Conservation (phyloP, 2,329 filamentous ascomycete genomes). For the Fusarium nisikadoi region DNA sequence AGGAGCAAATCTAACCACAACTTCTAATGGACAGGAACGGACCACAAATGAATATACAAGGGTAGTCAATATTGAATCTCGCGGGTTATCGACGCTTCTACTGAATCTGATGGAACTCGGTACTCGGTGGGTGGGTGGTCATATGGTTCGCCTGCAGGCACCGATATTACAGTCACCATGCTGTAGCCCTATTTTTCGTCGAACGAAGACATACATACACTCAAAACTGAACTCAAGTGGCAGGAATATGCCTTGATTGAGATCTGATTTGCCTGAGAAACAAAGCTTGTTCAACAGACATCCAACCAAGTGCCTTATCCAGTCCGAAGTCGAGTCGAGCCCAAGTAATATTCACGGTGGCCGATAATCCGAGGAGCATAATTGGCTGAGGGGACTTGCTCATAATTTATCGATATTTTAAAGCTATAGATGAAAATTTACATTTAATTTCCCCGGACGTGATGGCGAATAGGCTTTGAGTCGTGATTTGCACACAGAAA, state of each 20-base stretch:
- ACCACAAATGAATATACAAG: fast-evolving
- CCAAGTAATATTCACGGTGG: not conserved
- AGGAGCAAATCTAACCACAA: not conserved
- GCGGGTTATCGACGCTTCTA: not conserved
- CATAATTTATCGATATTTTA: fast-evolving
- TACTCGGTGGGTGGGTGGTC: not conserved
- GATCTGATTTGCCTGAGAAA: fast-evolving
- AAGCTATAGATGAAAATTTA: fast-evolving
- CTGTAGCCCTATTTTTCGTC: fast-evolving
- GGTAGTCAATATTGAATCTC: fast-evolving
- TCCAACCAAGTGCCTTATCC: not conserved
- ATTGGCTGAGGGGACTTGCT: not conserved
- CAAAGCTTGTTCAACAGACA: not conserved
- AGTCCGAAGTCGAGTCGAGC: not conserved
- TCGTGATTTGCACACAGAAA: not conserved
- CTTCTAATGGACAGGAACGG: not conserved
- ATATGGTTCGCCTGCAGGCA: not conserved
- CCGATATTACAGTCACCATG: not conserved
- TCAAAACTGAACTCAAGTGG: fast-evolving
- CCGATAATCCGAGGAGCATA: too few relatives aligned
- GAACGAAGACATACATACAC: not conserved
- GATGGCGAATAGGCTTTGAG: fast-evolving
- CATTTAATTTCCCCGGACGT: fast-evolving
- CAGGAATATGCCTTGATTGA: fast-evolving
- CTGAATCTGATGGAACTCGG: fast-evolving